Base-by-base conservation (phyloP, 345 rosid genomes). In the Citrus australasica region DNA sequence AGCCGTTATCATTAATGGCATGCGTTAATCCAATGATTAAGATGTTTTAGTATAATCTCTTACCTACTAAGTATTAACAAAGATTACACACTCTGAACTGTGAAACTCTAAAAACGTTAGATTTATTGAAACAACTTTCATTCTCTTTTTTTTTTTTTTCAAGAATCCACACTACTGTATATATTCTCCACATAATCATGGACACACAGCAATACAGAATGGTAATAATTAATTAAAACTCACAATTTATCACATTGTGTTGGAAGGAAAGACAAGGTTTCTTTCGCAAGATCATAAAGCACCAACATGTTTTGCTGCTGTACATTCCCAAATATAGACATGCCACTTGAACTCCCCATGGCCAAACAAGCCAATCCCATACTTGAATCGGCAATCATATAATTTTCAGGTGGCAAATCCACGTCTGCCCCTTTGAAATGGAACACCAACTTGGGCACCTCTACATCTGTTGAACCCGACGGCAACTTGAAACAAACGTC, bases 291-390 rank as follows among this genome's bases (percentile, higher is more conserved):
- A 84, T 96, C 95, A 81, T 96, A 90, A 17, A 88, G 37, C 17
- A 92, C 90, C 89, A 93, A 81, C 56, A 89, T 73, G 79, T 96
- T 92, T 62, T 93, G 99, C 77, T 96, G 99, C 79, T 96, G 99
- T 35, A 96, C 79, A 81, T 96, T 96, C 60, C 99, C 99, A 4
- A 96, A 86, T n/a, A 95, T 91, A 0, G 99, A 95, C 94, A 93
- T 86, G 1, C 97, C 95, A 70, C 78, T 87, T 0, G 99, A 91
- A 24, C 90, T 82, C 46, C 95, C 98, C 92, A 96, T 92, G 0
- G 98, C 98, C 87, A 96, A 86, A 85, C 99, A 96, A 69, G 84
- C 64, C 74, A 92, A 64, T 19, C 97, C 95, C 67, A 76, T 28
- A 48, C 69, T 84, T 7, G 94, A 69, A 83, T 92, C 99, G 8